These are phyloP conservation scores for Fusarium longipes DNA, from an alignment of 2,329 filamentous ascomycete species.

Conservation along the genomic window DNA sequence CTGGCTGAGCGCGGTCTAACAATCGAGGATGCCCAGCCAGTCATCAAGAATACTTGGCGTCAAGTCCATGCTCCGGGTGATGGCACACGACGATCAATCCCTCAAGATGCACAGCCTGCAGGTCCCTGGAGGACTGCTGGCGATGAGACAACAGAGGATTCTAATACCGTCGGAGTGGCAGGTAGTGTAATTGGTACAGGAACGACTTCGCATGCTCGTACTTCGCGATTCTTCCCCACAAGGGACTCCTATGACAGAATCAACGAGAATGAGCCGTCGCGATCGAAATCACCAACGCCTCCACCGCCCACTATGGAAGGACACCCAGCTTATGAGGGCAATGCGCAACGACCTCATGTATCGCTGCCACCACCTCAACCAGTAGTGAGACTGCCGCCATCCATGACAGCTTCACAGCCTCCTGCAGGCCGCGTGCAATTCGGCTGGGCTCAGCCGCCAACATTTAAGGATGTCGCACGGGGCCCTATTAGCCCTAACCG, in stretches of 20 bases:
- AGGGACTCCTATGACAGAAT: constrained; percentile 61
- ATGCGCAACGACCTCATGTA: constrained; percentile 73
- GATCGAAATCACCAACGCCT: constrained; percentile 71
- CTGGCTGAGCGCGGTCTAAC: constrained; percentile 58
- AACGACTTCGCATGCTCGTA: constrained; percentile 59
- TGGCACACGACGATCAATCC: constrained; percentile 48
- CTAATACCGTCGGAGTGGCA: constrained; percentile 46
- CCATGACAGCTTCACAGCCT: constrained; percentile 45
- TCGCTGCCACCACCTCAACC: constrained; percentile 76
- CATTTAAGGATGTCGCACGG: constrained; percentile 48
- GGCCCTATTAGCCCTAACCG: constrained; percentile 40
- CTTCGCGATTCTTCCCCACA: constrained; percentile 72
- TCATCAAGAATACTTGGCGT: constrained; percentile 67
- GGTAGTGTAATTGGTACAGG: constrained; percentile 46
- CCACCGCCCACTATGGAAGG: constrained; percentile 77
- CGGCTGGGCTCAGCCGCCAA: constrained; percentile 52
- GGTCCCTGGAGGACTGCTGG: constrained; percentile 49
- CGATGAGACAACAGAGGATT: constrained; percentile 47
- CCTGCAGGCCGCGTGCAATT: constrained; percentile 45
- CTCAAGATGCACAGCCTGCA: constrained; percentile 45
- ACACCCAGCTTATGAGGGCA: constrained; percentile 78
- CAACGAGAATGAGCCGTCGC: constrained; percentile 52
- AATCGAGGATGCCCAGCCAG: constrained; percentile 58
- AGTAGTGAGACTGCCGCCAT: constrained; percentile 83
- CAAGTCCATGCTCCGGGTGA: constrained; percentile 55